Evolutionary conservation across 345 rosid species (phyloP).

Genomic region (Citrus hindsii): DNA sequence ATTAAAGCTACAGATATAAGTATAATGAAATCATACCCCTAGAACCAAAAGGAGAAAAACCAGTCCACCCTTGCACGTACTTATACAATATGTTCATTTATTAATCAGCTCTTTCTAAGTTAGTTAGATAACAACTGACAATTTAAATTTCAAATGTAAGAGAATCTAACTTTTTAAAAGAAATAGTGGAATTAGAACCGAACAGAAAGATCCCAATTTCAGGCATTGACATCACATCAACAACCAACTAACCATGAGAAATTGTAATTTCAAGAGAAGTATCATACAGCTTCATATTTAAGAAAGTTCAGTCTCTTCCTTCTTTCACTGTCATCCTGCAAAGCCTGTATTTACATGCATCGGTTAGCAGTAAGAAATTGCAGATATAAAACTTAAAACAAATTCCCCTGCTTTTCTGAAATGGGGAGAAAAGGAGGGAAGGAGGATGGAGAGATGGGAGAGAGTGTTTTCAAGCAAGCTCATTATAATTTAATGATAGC

Average conservation of each 20-base stretch:
- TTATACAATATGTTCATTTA: neutral
- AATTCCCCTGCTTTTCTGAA: neutral
- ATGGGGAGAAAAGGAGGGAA: neutral
- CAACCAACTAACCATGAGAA: constrained; percentile 11
- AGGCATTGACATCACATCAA: neutral
- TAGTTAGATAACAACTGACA: neutral
- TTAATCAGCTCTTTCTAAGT: neutral
- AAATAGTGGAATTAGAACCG: neutral
- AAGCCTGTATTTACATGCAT: constrained; percentile 43
- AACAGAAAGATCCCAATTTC: neutral
- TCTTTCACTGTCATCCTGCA: constrained; percentile 71
- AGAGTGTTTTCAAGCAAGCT: neutral
- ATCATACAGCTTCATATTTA: constrained; percentile 86
- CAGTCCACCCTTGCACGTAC: too few relatives aligned
- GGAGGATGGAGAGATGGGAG: neutral
- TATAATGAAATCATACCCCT: neutral
- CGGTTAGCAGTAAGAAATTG: constrained; percentile 3
- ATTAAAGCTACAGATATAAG: neutral
- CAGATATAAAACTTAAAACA: neutral
- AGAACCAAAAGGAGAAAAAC: neutral
- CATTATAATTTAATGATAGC: neutral
- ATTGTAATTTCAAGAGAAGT: constrained; percentile 29
- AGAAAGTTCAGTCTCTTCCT: constrained; percentile 86
- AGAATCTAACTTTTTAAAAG: constrained; percentile 4
- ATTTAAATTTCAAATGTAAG: neutral